Evolutionary conservation across 129 eudicot species (phyloP).

Genomic region (Erigeron canadensis): DNA sequence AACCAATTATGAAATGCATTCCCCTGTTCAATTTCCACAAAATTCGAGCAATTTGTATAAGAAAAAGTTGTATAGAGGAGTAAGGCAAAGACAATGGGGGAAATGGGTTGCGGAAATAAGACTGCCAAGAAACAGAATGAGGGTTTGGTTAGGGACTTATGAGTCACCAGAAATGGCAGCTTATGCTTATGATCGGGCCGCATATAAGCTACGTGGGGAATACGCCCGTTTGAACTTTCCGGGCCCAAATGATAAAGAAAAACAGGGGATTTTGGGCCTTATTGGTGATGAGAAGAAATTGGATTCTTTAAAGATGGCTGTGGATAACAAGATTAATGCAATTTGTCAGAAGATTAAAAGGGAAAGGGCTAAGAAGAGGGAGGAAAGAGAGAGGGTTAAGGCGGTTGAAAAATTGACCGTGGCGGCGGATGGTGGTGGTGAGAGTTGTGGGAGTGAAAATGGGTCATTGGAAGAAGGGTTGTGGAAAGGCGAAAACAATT

Average conservation of each 20-base stretch:
- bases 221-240: conserved; percentile 91
- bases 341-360: conserved; percentile 68
- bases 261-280: conserved; percentile 42
- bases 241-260: conserved; percentile 31
- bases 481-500: conserved; percentile 44
- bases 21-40: conserved; percentile 7
- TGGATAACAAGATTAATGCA: conserved; percentile 77
- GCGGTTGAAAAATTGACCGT: conserved; percentile 6
- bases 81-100: conserved; percentile 97
- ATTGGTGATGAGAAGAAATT: conserved; percentile 54
- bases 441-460: conserved; percentile 22
- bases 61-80: conserved; percentile 87
- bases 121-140: conserved; percentile 78
- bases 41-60: conserved; percentile 19
- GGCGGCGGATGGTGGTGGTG: conserved; percentile 12
- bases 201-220: conserved; percentile 86
- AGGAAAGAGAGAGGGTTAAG: conserved; percentile 15
- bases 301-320: conserved; percentile 50
- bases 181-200: conserved; percentile 92
- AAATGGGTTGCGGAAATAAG: conserved; percentile 98
- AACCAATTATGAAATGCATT: conserved; percentile 29
- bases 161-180: conserved; percentile 94
- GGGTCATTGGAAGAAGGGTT: conserved; percentile 61
- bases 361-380: conserved; percentile 44
- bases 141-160: conserved; percentile 95